phyloP scores from a whole-genome alignment of 768 basidiomycete species.

The Mycena vitilis region DNA sequence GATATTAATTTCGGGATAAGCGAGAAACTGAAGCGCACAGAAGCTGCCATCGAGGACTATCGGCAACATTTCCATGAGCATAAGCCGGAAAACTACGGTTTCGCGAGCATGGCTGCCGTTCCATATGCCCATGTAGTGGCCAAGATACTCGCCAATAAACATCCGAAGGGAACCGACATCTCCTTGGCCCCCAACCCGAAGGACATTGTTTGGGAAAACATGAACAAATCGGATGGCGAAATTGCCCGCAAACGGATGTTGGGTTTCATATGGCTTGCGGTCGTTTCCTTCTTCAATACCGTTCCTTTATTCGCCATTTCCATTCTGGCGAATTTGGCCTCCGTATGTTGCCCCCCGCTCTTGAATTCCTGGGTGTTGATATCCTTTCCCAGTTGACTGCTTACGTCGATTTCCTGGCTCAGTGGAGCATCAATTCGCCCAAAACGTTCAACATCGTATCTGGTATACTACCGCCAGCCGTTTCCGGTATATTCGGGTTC shows the following conservation, averaged over 20 bases:
- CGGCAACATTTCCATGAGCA: slow-evolving; percentile 65
- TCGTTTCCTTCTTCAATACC: slow-evolving; percentile 95
- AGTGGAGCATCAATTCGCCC: slow-evolving; percentile 74
- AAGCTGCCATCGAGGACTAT: slow-evolving; percentile 67
- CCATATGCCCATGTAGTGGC: slow-evolving; percentile 79
- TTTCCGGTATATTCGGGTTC: slow-evolving; percentile 90
- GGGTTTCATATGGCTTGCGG: slow-evolving; percentile 82
- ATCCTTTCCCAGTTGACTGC: slow-evolving; percentile 59
- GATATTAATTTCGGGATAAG: slow-evolving; percentile 42
- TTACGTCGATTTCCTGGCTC: slow-evolving; percentile 81
- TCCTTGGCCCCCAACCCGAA: slow-evolving; percentile 77
- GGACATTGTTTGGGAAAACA: slow-evolving; percentile 93
- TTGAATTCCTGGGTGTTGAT: slow-evolving; percentile 20
- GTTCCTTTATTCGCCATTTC: slow-evolving; percentile 92
- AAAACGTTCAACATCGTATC: slow-evolving; percentile 85
- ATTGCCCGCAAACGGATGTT: slow-evolving; percentile 72
- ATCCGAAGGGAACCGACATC: slow-evolving; percentile 67
- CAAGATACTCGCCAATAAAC: slow-evolving; percentile 62
- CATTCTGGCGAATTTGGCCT: slow-evolving; percentile 88
- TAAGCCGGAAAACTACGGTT: slow-evolving; percentile 77
- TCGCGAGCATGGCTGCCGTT: slow-evolving; percentile 76
- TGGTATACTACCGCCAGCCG: slow-evolving; percentile 91
- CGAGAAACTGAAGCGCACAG: slow-evolving; percentile 71
- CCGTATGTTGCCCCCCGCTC: slow-evolving; percentile 53
- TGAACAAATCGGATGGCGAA: slow-evolving; percentile 78